phyloP scores from a whole-genome alignment of 2,329 filamentous ascomycete genomes.

The Arthrinium puccinioides region DNA sequence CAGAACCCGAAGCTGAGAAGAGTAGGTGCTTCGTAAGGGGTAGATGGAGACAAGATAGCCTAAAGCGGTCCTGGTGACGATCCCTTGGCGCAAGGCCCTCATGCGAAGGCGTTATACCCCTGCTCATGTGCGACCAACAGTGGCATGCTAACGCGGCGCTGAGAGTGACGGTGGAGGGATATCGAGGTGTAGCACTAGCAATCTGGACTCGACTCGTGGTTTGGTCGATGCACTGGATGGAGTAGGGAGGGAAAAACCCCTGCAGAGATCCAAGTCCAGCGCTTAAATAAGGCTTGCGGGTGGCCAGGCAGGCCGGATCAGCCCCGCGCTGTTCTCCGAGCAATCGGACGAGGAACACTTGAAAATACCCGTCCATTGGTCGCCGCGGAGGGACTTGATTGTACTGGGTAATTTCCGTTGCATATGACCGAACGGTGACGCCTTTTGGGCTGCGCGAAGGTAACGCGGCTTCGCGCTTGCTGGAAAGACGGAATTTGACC shows the following conservation, averaged over 20 bases:
- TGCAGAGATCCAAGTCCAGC: slow-evolving; percentile 34
- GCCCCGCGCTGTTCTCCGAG: slow-evolving; percentile 32
- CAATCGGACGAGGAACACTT: slow-evolving; percentile 38
- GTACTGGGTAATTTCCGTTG: background rate
- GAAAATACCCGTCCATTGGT: slow-evolving; percentile 33
- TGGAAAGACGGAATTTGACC: too few species aligned
- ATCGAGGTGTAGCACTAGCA: too few species aligned
- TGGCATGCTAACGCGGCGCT: too few species aligned
- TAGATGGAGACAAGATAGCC: too few species aligned
- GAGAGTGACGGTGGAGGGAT: too few species aligned
- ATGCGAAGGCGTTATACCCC: too few species aligned
- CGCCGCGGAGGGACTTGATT: slow-evolving; percentile 10
- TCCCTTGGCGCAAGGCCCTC: too few species aligned
- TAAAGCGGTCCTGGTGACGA: background rate
- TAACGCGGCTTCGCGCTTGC: too few species aligned
- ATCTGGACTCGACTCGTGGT: background rate
- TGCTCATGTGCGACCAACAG: too few species aligned
- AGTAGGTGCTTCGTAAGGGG: background rate
- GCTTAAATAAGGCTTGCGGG: slow-evolving; percentile 44
- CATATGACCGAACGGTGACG: too few species aligned
- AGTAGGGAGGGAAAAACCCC: slow-evolving; percentile 27
- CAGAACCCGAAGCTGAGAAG: background rate
- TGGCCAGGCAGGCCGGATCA: slow-evolving; percentile 27
- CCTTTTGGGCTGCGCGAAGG: too few species aligned
- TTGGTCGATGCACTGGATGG: slow-evolving; percentile 2